Base-by-base conservation (phyloP, 495 filamentous ascomycete genomes). In the Rhypophila decipiens region DNA sequence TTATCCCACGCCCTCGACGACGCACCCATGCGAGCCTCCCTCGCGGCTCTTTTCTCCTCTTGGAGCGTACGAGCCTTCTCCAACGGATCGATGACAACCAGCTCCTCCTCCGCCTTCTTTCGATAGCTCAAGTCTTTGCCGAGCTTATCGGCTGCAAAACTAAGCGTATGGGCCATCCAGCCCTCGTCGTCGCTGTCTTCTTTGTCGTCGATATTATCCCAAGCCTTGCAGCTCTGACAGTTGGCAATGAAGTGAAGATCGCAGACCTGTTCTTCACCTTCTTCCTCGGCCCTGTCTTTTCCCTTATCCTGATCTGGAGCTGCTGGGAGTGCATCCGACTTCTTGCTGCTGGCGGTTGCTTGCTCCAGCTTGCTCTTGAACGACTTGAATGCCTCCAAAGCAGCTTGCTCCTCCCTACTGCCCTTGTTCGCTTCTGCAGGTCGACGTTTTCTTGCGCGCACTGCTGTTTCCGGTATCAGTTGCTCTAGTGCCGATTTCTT, bases 111-210 rank as follows among this genome's bases (percentile, higher is more conserved):
- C 39, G 89, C 88, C 59, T 87, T 85, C 67, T 83, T 82, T 64
- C 90, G 88, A 77, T 90, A 96, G 29, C 79, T 87, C 45, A 96
- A 64, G 64, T 96, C 89, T 60, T 97, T 97, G 27, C 94, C 93
- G 2, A 95, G 65, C 47, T 83, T 84, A 60, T 98, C 94, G 50
- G 90, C 91, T 15, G 83, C 83, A 68, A 96, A 97, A 11, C 71
- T 88, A 27, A 98, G 67, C 9, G 77, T 70, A 66, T 97, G 93
- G 7, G 68, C 77, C 77, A 79, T 79, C 77, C 75, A 79, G 8
- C 73, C 76, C 43, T 74, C 72, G 24, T 87, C 84, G 46, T 86
- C 80, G 27, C 75, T 78, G 10, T 86, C 76, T 11, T 79, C 75
- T 4, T 64, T 65, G 5, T 75, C 77, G 15, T 66, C 75, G 15